Conservation (phyloP, 352 stramenopile genomes). For the Plasmopara muralis region DNA sequence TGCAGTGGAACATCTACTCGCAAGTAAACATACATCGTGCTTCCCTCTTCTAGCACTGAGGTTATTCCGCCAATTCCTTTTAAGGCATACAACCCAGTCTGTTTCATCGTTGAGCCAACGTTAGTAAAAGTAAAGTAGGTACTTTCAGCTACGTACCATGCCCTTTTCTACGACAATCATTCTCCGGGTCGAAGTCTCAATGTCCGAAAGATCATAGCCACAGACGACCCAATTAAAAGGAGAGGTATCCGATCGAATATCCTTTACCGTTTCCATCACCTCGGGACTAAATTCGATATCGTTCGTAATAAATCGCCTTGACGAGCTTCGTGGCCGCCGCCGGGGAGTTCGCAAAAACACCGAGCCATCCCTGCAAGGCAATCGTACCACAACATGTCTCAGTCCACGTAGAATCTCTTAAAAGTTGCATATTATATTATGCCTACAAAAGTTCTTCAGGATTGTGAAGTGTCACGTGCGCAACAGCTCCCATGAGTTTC, state of each 20-base stretch:
- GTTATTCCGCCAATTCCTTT: constrained; percentile 81
- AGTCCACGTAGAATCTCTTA: too few species aligned
- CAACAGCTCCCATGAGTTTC: constrained; percentile 77
- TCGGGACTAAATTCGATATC: constrained; percentile 79
- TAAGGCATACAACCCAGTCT: constrained; percentile 76
- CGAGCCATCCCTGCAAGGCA: constrained; percentile 43
- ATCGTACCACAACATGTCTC: not conserved
- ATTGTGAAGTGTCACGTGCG: constrained; percentile 67
- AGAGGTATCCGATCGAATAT: constrained; percentile 73
- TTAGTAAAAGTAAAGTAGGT: not conserved
- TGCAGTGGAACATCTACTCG: constrained; percentile 82
- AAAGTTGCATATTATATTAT: too few species aligned
- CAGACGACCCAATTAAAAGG: constrained; percentile 85
- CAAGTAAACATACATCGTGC: constrained; percentile 87
- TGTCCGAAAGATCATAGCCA: constrained; percentile 64
- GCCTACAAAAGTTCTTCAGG: constrained; percentile 71
- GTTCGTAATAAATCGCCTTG: constrained; percentile 65
- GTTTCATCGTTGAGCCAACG: constrained; percentile 2
- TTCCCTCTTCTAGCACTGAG: constrained; percentile 57
- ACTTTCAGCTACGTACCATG: constrained; percentile 45
- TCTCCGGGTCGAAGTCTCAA: constrained; percentile 48
- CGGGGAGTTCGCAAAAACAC: constrained; percentile 56
- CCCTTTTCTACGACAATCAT: constrained; percentile 80
- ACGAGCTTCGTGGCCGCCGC: constrained; percentile 57
- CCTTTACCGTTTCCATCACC: constrained; percentile 57